Percentiles rank a stretch among this genome's conserved stretches.
Conservation (phyloP, 2,329 filamentous ascomycete genomes). For the Aspergillus alliaceus region DNA sequence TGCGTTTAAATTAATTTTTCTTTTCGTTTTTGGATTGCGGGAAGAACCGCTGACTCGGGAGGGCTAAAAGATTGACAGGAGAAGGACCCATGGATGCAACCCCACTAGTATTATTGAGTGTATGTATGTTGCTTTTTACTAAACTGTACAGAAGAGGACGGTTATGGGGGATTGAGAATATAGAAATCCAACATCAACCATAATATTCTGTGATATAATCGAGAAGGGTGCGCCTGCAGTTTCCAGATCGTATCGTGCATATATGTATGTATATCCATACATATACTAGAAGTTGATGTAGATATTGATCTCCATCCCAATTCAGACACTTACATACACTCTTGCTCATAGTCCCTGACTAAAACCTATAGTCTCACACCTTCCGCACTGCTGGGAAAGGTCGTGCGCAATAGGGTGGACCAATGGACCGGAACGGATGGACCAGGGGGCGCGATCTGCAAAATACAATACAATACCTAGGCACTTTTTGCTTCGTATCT, state of each 20-base stretch:
- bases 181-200: too few relatives aligned
- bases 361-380: conserved; percentile 3
- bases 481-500: too few relatives aligned
- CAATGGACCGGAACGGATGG: neutral
- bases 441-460: neutral
- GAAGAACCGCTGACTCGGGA: conserved; percentile 1
- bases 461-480: too few relatives aligned
- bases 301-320: neutral
- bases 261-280: too few relatives aligned
- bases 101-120: neutral
- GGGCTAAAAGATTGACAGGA: conserved; percentile 1
- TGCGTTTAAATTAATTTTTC: neutral
- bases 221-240: neutral
- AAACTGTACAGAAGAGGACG: neutral
- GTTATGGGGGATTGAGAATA: neutral
- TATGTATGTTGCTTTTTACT: neutral
- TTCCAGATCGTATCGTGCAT: neutral
- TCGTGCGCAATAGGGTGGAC: conserved; percentile 1
- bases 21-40: neutral
- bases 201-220: neutral
- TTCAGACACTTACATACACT: neutral
- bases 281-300: neutral
- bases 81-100: neutral
- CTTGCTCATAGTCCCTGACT: conserved; percentile 3
- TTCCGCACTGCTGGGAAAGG: conserved; percentile 6